Base-by-base conservation (phyloP, 2,329 filamentous ascomycete species). In the Scedosporium minutisporum region DNA sequence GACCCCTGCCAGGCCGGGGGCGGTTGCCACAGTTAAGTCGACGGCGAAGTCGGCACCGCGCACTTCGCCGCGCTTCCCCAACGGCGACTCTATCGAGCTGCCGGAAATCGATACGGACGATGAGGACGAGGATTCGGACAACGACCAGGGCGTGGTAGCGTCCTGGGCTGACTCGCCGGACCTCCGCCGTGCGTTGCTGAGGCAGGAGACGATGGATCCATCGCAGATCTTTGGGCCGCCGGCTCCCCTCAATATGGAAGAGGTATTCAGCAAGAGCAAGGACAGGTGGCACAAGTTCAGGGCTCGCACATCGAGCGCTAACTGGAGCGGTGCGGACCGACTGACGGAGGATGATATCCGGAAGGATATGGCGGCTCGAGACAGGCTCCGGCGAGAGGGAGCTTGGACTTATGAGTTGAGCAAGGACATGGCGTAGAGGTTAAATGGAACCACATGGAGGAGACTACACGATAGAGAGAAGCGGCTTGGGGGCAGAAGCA, bases 71-170 rank as follows among this genome's bases (percentile, higher is more conserved):
- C 86, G 90, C 61, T 96, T 96, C 76, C 89, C 88, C 65, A 93
- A 91, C 68, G 91, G 93, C 65, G 95, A 99, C 64, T 85, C 84
- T 60, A 97, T 99, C 69, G 89, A 95, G 67, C 84, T 99, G 3
- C 93, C 95, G 0, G 95, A 99, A 68, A 97, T 99, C 68, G 87
- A 92, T 66, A 97, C 95, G 1, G 96, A 99, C 71, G 92, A 91
- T 33, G 93, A 96, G 69, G 91, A 96, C 64, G 89, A 93, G 58
- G 89, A 93, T 5, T 84, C 88, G 46, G 84, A 88, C 48, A 83
- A 85, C 14, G 77, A 77, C 41, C 74, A 81, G 58, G 70, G 71
- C 1, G 70, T 75, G 33, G 71, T 70, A 62, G 90, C 91, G 2
- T 84, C 86, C 6, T 99, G 95, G 95, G 92, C 91, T 4, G 89